Conservation (phyloP, 176 grass and related monocot species). For the Triticum timopheevii region DNA sequence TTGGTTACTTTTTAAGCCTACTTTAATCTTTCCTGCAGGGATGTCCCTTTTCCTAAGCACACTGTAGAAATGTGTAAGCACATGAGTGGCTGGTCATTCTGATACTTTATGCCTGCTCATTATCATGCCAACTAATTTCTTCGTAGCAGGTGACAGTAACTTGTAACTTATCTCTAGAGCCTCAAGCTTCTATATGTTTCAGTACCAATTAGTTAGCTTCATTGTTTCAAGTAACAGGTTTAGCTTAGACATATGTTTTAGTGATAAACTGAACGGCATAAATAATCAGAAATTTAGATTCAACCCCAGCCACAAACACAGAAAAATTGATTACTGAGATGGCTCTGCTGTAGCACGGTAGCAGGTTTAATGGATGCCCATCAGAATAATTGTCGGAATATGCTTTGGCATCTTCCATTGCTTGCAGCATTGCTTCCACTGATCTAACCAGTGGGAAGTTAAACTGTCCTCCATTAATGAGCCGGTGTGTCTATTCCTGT, state of each 20-base stretch:
- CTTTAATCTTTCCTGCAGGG: background rate
- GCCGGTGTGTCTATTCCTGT: background rate
- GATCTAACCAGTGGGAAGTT: background rate
- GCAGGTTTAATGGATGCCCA: background rate
- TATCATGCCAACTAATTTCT: background rate
- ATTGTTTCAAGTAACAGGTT: conserved; percentile 4
- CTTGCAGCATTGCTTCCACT: background rate
- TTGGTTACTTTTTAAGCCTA: background rate
- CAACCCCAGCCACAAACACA: background rate
- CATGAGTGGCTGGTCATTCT: background rate
- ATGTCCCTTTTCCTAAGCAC: background rate
- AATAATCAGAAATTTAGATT: conserved; percentile 3
- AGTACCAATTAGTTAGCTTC: background rate
- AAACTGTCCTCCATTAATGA: conserved; percentile 20
- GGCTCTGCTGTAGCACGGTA: background rate
- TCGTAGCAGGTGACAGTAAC: background rate
- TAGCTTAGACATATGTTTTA: background rate
- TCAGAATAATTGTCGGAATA: conserved; percentile 11
- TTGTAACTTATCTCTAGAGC: background rate
- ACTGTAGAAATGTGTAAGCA: background rate
- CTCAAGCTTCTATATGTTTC: background rate
- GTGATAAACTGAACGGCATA: background rate
- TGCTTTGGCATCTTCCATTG: conserved; percentile 16
- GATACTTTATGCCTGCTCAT: background rate
- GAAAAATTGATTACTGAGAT: background rate